Conservation (phyloP, 2,329 filamentous ascomycete species). For the Teratosphaeria destructans region DNA sequence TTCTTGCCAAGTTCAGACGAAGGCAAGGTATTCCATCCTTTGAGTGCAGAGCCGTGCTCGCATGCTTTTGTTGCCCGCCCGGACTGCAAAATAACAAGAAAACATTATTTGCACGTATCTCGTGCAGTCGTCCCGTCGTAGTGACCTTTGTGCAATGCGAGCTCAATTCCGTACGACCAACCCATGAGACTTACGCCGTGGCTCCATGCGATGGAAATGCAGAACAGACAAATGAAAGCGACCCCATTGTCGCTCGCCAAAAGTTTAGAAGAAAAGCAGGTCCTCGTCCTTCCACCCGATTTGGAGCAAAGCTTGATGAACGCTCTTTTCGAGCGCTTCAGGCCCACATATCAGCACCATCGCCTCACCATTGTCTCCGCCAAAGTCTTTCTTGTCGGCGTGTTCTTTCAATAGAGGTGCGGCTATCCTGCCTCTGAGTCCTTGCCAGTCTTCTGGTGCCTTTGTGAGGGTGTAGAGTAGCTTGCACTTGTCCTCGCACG, state of each 20-base stretch:
- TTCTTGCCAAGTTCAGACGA: background rate
- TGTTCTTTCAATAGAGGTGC: conserved; percentile 52
- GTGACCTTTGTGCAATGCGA: background rate
- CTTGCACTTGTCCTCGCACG: conserved; percentile 42
- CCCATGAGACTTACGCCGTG: background rate
- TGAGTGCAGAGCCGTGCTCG: background rate
- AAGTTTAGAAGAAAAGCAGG: conserved; percentile 59
- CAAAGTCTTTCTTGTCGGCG: conserved; percentile 26
- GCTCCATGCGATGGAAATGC: background rate
- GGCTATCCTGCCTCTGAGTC: conserved; percentile 57
- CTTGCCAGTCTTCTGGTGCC: conserved; percentile 55
- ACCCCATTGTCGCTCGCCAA: background rate
- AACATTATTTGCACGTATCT: background rate
- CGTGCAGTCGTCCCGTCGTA: background rate
- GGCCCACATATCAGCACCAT: conserved; percentile 76
- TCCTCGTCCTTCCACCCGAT: conserved; percentile 65
- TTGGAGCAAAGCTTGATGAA: conserved; percentile 44
- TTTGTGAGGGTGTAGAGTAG: conserved; percentile 61
- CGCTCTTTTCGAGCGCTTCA: conserved; percentile 59
- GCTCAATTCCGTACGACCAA: background rate
- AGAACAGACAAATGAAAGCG: background rate
- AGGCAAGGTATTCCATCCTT: background rate
- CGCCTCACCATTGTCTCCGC: conserved; percentile 26
- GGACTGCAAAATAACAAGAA: background rate
- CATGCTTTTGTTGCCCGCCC: background rate